Evolutionary conservation across 371 early-diverging fungal species (phyloP), one percentile per base, ranked within the genome.

Genomic region (Blastocladiella emersonii): DNA sequence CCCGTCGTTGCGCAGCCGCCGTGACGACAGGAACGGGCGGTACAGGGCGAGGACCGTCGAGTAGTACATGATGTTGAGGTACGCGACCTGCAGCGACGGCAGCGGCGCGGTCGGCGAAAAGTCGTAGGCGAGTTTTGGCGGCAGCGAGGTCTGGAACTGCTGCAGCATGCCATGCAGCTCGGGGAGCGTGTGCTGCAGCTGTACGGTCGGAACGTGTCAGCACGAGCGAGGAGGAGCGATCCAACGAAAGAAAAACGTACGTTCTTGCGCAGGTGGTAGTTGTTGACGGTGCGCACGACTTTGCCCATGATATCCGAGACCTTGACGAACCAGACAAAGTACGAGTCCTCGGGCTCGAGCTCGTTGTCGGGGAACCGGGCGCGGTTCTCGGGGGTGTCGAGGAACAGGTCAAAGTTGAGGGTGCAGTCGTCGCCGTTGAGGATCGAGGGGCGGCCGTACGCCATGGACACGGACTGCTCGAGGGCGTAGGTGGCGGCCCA

Each of bases 361-460:
- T 27, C 53, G 30, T 10, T 10, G 30, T 23, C 19, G 32, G 32
- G 53, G 8, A 27, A 30, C 30, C 53, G 27, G 7, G 27, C 32
- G 53, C 53, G 53, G 53, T 51, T 51, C 32, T 25, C 32, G 53
- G 53, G 53, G 10, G 53, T 51, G 32, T 51, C 53, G 15, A 51
- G 32, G 17, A 27, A 25, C 53, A 44, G 17, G 21, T 44, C 45
- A 32, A 35, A 30, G 51, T 25, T 27, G 5, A n/a, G 5, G 8
- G n/a, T 19, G 39, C 19, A 2, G 13, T n/a, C 34, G 21, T 35
- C 41, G 19, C 25, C 6, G 56, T 12, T 25, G 10, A 27, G 32
- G 45, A 61, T 4, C 15, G 25, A 4, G 19, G 36, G 35, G 32
- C 56, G 35, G 8, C 56, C 34, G 34, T 5, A 12, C 36, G 35